Conservation (phyloP, 169 alveolate species). For the Cryptosporidium xiaoi region DNA sequence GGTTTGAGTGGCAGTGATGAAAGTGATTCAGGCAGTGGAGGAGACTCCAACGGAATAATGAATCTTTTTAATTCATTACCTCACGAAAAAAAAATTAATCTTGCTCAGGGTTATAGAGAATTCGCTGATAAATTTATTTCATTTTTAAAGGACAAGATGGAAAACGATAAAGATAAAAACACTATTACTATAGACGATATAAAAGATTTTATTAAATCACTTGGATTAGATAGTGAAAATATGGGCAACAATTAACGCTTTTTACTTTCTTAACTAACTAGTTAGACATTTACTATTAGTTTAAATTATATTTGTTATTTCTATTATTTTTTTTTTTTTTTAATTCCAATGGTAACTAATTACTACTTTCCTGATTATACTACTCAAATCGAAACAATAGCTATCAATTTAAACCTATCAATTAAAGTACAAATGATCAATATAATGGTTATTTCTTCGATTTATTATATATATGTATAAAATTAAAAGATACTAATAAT, state of each 20-base stretch:
- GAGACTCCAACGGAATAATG: background rate
- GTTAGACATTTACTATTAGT: background rate
- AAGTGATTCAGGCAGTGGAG: constrained; percentile 19
- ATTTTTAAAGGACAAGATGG: constrained; percentile 24
- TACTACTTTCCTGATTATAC: too few relatives aligned
- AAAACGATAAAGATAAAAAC: constrained; percentile 19
- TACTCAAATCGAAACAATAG: too few relatives aligned
- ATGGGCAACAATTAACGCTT: too few relatives aligned
- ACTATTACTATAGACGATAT: constrained; percentile 43
- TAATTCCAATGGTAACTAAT: background rate
- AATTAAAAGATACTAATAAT: too few relatives aligned
- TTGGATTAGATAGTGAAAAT: constrained; percentile 17
- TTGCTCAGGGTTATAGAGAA: constrained; percentile 64
- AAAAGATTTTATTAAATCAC: constrained; percentile 16
- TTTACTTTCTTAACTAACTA: too few relatives aligned
- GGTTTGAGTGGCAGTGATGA: constrained; percentile 46
- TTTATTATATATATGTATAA: too few relatives aligned
- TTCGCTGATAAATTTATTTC: constrained; percentile 59
- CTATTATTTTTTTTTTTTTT: background rate
- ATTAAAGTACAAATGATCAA: too few relatives aligned
- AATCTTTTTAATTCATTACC: constrained; percentile 49
- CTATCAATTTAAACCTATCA: too few relatives aligned
- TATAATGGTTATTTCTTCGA: too few relatives aligned
- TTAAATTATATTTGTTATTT: background rate
- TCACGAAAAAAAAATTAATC: constrained; percentile 45